Conservation (phyloP, 2,329 filamentous ascomycete species). For the Arthrocladium fulminans region DNA sequence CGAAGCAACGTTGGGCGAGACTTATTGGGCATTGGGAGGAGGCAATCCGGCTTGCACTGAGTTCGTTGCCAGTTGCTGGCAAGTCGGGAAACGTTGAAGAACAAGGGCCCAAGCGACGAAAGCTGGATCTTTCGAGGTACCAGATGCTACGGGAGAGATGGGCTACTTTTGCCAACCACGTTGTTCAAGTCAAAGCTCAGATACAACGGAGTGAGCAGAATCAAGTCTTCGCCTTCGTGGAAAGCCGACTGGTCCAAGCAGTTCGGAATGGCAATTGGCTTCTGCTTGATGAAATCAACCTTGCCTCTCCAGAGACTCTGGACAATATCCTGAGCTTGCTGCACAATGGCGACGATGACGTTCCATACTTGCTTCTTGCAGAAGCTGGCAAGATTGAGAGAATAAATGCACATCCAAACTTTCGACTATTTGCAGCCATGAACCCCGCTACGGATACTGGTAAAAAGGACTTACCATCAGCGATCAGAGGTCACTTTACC, state of each 20-base stretch:
- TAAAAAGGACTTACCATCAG: slow-evolving; percentile 84
- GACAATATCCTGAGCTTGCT: slow-evolving; percentile 89
- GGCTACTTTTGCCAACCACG: slow-evolving; percentile 65
- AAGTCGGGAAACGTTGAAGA: slow-evolving; percentile 36
- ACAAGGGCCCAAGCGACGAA: slow-evolving; percentile 65
- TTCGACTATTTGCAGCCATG: slow-evolving; percentile 97
- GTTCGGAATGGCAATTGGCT: slow-evolving; percentile 95
- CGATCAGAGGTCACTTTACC: slow-evolving; percentile 84
- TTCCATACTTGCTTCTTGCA: slow-evolving; percentile 76
- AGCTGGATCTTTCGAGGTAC: slow-evolving; percentile 46
- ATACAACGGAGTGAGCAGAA: slow-evolving; percentile 59
- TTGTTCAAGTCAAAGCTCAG: slow-evolving; percentile 73
- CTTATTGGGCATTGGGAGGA: slow-evolving; percentile 81
- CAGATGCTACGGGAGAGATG: slow-evolving; percentile 59
- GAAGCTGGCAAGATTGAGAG: slow-evolving; percentile 91
- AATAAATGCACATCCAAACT: slow-evolving; percentile 80
- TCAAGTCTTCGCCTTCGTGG: slow-evolving; percentile 93
- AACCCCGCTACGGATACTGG: slow-evolving; percentile 97
- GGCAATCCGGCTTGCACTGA: slow-evolving; percentile 77
- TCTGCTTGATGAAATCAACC: slow-evolving; percentile 90
- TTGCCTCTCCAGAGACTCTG: slow-evolving; percentile 87
- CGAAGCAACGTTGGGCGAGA: slow-evolving; percentile 77
- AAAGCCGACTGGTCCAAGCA: slow-evolving; percentile 95
- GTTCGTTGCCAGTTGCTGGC: slow-evolving; percentile 42
- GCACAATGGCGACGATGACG: slow-evolving; percentile 58